These are phyloP conservation scores for Phylloporus sp. DNA, from an alignment of 1,284 basidiomycete genomes.

Conservation along the genomic window DNA sequence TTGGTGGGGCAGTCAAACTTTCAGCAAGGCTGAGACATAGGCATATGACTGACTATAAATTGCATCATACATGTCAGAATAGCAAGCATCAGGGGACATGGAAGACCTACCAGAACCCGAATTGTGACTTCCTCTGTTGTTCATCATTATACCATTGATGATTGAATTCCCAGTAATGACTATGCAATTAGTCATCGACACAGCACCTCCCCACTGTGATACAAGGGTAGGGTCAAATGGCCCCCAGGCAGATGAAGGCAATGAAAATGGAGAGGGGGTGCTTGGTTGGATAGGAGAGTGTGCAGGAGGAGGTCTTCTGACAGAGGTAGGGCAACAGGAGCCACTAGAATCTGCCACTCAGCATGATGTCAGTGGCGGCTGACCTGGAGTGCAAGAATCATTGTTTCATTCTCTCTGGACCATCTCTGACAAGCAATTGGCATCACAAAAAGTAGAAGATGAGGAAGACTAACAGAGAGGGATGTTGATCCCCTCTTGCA, in stretches of 20 bases:
- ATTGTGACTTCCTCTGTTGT: constrained; percentile 14
- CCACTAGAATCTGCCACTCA: not conserved
- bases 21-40: too few relatives aligned
- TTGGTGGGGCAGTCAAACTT: too few relatives aligned
- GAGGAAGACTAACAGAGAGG: constrained; percentile 9
- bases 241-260: not conserved
- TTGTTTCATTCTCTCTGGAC: not conserved
- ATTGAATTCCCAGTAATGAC: constrained; percentile 5
- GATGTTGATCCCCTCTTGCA: constrained; percentile 10
- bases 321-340: too few relatives aligned
- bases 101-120: constrained; percentile 25
- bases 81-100: not conserved
- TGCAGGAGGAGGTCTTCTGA: too few relatives aligned
- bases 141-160: constrained; percentile 22
- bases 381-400: not conserved
- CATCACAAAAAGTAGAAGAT: not conserved
- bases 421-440: constrained; percentile 9
- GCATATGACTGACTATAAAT: not conserved
- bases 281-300: too few relatives aligned
- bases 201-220: not conserved
- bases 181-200: constrained; percentile 19
- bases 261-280: not conserved
- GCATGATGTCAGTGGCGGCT: constrained; percentile 5
- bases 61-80: not conserved
- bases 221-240: not conserved